phyloP scores from a whole-genome alignment of 192 early-diverging fungal genomes.

The Tieghemiomyces parasiticus region DNA sequence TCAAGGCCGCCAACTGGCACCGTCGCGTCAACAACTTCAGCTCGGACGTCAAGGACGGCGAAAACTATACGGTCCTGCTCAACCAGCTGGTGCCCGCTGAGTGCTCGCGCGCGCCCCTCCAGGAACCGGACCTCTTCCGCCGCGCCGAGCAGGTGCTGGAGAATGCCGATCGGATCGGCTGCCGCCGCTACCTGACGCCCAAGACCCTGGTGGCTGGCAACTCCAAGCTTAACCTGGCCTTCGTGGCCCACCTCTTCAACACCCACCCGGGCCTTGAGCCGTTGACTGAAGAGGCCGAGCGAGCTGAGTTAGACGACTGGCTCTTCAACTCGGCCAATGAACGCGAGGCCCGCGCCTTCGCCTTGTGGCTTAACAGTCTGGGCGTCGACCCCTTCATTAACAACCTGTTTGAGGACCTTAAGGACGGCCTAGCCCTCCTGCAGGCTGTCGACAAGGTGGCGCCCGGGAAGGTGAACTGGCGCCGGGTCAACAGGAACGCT shows the following conservation, averaged over 20 bases:
- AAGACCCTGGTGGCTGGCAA: constrained; percentile 92
- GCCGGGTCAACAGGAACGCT: constrained; percentile 61
- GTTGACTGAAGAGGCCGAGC: constrained; percentile 73
- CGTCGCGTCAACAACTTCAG: constrained; percentile 81
- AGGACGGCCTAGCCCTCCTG: constrained; percentile 81
- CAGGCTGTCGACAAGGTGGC: constrained; percentile 93
- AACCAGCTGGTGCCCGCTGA: constrained; percentile 75
- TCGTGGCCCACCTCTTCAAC: constrained; percentile 97
- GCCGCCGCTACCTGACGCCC: constrained; percentile 87
- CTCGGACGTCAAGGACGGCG: constrained; percentile 85
- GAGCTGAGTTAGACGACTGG: constrained; percentile 72
- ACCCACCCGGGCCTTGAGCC: constrained; percentile 88
- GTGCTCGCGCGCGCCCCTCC: constrained; percentile 71
- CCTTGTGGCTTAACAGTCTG: constrained; percentile 94
- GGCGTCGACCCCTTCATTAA: constrained; percentile 96
- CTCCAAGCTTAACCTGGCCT: constrained; percentile 96
- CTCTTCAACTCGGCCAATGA: constrained; percentile 32
- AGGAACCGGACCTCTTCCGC: constrained; percentile 52
- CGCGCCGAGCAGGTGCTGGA: constrained; percentile 83
- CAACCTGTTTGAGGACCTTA: constrained; percentile 93
- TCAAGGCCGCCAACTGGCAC: constrained; percentile 82
- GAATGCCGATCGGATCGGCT: constrained; percentile 84
- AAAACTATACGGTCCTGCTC: constrained; percentile 88
- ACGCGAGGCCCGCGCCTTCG: constrained; percentile 66
- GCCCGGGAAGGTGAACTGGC: constrained; percentile 86